These are phyloP conservation scores for Fistulinella prunicolor DNA, from an alignment of 768 basidiomycete genomes.

Conservation along the genomic window DNA sequence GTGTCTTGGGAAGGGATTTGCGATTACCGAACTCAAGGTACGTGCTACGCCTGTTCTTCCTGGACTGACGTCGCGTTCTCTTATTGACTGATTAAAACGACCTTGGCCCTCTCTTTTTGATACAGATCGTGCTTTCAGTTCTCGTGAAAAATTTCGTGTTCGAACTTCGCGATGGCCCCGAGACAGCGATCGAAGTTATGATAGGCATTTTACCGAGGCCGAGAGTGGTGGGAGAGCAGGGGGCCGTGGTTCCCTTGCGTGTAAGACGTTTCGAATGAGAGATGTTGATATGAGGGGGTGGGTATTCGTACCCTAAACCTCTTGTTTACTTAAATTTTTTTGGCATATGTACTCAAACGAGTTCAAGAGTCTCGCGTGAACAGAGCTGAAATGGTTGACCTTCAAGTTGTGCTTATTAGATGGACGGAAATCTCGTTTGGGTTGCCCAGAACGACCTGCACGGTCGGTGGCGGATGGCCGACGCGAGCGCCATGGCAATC, in stretches of 20 bases:
- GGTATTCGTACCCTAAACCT: too few species aligned
- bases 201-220: constrained; percentile 19
- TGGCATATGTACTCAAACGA: too few species aligned
- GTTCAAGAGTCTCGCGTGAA: too few species aligned
- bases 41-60: not conserved
- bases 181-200: constrained; percentile 10
- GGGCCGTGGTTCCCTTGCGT: constrained; percentile 29
- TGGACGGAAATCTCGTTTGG: too few species aligned
- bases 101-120: not conserved
- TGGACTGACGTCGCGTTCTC: not conserved
- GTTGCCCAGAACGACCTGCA: too few species aligned
- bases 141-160: constrained; percentile 36
- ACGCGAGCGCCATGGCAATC: too few species aligned
- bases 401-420: too few species aligned
- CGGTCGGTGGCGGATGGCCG: too few species aligned
- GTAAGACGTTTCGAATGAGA: constrained; percentile 25
- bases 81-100: too few species aligned
- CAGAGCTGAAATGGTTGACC: too few species aligned
- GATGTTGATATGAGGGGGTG: too few species aligned
- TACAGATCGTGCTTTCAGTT: constrained; percentile 42
- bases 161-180: constrained; percentile 20
- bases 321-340: too few species aligned
- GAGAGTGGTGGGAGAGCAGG: constrained; percentile 23
- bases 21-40: constrained; percentile 37
- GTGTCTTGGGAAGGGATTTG: constrained; percentile 50